Conservation (phyloP, 306 rosid genomes). For the Gleditsia sinensis region DNA sequence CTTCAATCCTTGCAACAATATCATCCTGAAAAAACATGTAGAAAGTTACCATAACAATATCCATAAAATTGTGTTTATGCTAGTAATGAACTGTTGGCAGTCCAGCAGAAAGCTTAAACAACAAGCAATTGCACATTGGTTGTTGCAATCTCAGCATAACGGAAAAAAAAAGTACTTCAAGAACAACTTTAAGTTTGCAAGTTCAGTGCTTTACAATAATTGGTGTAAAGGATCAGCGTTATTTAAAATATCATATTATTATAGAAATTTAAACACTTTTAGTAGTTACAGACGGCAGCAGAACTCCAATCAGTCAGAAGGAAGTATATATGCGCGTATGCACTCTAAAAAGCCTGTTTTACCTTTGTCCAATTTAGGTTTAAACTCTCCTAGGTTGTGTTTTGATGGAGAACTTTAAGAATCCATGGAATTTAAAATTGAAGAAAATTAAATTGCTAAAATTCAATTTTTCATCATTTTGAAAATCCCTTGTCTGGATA, state of each 20-base stretch:
- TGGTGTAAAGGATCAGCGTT: conserved; percentile 2
- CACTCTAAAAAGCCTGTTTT: too few species aligned
- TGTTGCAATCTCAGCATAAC: conserved; percentile 17
- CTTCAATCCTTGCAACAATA: conserved; percentile 69
- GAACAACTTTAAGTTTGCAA: not conserved
- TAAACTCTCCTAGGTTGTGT: too few species aligned
- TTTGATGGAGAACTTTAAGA: too few species aligned
- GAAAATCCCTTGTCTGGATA: too few species aligned
- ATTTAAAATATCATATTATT: conserved; percentile 1
- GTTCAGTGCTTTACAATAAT: not conserved
- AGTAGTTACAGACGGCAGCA: conserved; percentile 11
- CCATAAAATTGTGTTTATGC: not conserved
- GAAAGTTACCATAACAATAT: conserved; percentile 6
- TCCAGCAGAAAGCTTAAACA: conserved; percentile 26
- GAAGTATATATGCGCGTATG: not conserved
- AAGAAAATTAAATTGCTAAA: too few species aligned
- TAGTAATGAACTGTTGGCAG: not conserved
- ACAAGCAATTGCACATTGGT: conserved; percentile 6
- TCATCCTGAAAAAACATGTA: conserved; percentile 58
- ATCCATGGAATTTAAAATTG: too few species aligned
- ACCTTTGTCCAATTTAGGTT: too few species aligned
- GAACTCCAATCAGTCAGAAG: conserved; percentile 3
- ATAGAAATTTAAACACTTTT: not conserved
- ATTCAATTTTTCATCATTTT: too few species aligned
- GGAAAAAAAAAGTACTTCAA: not conserved